Conservation (phyloP, 345 rosid genomes). For the Brassica incana region DNA sequence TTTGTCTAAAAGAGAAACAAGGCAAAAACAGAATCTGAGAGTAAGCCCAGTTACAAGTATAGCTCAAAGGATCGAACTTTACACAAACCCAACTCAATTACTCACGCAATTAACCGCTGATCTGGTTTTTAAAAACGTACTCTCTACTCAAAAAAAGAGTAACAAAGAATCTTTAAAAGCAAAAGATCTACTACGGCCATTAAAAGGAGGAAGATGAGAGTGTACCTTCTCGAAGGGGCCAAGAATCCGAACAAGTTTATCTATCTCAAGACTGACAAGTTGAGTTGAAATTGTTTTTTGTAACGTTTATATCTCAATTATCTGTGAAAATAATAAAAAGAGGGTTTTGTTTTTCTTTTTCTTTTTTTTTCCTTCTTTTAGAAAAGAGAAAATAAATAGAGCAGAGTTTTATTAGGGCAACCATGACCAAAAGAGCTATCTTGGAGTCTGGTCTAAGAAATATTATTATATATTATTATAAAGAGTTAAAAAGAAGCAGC, state of each 20-base stretch:
- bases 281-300: not conserved
- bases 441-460: slow-evolving; percentile 35
- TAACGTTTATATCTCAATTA: slow-evolving; percentile 28
- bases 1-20: not conserved
- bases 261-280: slow-evolving; percentile 13
- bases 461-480: not conserved
- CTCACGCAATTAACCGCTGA: not conserved
- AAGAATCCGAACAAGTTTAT: slow-evolving; percentile 21
- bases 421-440: slow-evolving; percentile 15
- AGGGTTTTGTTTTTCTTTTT: not conserved
- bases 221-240: slow-evolving; percentile 40
- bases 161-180: not conserved
- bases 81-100: slow-evolving; percentile 22
- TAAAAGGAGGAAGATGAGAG: slow-evolving; percentile 20
- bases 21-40: slow-evolving; percentile 25
- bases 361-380: not conserved
- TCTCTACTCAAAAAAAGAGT: slow-evolving; percentile 6
- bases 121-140: slow-evolving; percentile 7
- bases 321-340: not conserved
- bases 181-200: not conserved
- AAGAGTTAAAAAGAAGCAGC: not conserved
- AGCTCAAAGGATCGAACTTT: slow-evolving; percentile 19
- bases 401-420: slow-evolving; percentile 13
- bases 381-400: not conserved
- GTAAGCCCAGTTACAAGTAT: slow-evolving; percentile 22